Conservation (phyloP, 208 protist species). For the Crithidia mellificae region DNA sequence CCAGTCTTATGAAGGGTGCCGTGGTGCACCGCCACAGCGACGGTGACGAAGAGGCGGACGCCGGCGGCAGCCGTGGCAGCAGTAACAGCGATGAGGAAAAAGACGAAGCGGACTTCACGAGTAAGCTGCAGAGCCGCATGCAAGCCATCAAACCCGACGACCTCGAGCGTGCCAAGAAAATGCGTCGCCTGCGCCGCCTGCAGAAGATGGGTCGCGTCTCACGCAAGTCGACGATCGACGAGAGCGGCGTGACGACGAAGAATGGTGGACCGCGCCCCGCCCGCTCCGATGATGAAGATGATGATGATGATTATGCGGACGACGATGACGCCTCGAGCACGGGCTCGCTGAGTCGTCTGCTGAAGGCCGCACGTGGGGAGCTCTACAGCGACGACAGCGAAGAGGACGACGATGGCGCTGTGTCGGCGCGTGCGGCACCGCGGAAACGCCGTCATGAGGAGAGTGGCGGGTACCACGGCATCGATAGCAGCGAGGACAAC, state of each 20-base stretch:
- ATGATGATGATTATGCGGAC: constrained; percentile 30
- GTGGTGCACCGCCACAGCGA: constrained; percentile 29
- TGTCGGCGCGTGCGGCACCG: constrained; percentile 1
- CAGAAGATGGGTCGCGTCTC: constrained; percentile 68
- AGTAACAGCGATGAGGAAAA: constrained; percentile 12
- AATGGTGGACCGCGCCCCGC: constrained; percentile 24
- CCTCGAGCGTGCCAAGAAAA: constrained; percentile 66
- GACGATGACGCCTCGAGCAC: constrained; percentile 31
- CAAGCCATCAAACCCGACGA: constrained; percentile 48
- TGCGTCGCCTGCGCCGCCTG: constrained; percentile 76
- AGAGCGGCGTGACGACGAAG: constrained; percentile 39
- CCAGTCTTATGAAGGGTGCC: constrained; percentile 43
- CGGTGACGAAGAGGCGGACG: constrained; percentile 24
- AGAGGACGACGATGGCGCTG: constrained; percentile 25
- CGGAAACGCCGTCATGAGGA: constrained; percentile 18
- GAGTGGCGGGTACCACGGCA: constrained; percentile 30
- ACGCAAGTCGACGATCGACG: constrained; percentile 64
- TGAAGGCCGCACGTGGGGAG: constrained; percentile 23
- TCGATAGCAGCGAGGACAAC: constrained; percentile 34
- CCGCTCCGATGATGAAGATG: constrained; percentile 19
- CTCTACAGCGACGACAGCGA: constrained; percentile 38
- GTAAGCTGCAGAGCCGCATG: constrained; percentile 58
- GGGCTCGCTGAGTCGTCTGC: constrained; percentile 32
- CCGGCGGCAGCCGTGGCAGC: constrained; percentile 14
- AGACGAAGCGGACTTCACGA: constrained; percentile 44